These are phyloP conservation scores for Psilocybe subaeruginosa DNA, from an alignment of 768 basidiomycete genomes.

Conservation along the genomic window DNA sequence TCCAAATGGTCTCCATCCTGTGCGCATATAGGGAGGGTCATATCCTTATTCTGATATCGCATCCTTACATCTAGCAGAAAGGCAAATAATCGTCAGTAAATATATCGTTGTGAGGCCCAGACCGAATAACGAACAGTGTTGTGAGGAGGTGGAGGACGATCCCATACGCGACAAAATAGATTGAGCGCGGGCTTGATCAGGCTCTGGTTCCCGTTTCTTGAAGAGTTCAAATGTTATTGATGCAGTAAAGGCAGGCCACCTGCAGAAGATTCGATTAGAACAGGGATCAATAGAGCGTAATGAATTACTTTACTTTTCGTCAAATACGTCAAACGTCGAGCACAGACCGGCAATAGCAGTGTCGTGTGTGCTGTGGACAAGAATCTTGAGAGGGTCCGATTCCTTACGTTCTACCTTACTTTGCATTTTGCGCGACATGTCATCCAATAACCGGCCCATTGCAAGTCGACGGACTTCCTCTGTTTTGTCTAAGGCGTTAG, in stretches of 20 bases:
- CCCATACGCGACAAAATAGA: constrained; percentile 42
- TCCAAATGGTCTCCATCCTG: constrained; percentile 67
- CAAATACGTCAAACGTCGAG: constrained; percentile 71
- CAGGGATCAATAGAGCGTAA: background rate
- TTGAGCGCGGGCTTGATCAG: constrained; percentile 34
- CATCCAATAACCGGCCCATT: constrained; percentile 75
- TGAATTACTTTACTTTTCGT: constrained; percentile 53
- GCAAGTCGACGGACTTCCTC: constrained; percentile 77
- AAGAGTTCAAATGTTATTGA: constrained; percentile 78
- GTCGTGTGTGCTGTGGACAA: constrained; percentile 76
- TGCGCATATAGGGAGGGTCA: constrained; percentile 67
- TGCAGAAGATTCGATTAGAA: constrained; percentile 21
- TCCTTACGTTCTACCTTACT: constrained; percentile 49
- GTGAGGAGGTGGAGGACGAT: constrained; percentile 15
- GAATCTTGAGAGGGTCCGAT: constrained; percentile 58
- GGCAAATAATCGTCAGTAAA: background rate
- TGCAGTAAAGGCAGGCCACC: constrained; percentile 80
- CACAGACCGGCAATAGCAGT: constrained; percentile 68
- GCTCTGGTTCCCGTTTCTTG: constrained; percentile 33
- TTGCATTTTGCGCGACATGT: constrained; percentile 66
- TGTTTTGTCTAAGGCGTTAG: constrained; percentile 54
- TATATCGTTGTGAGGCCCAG: background rate
- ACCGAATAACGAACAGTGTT: constrained; percentile 30
- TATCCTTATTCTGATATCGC: constrained; percentile 72
- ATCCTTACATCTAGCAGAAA: constrained; percentile 60